Percentiles rank a stretch among this genome's conserved stretches.
Evolutionary conservation across 1,284 basidiomycete species (phyloP).

Genomic region (Earliella scabrosa): DNA sequence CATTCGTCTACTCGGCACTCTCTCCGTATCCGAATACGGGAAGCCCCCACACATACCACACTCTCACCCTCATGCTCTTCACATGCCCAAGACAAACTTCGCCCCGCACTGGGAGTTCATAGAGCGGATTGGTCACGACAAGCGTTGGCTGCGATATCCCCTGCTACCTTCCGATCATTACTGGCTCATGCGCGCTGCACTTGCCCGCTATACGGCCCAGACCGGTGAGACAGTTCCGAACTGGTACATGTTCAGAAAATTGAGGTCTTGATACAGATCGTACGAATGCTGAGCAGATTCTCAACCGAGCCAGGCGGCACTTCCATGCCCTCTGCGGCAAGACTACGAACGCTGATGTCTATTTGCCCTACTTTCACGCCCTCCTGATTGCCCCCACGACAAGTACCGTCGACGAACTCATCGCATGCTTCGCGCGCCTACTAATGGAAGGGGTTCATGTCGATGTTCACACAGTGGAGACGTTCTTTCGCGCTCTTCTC

Average conservation of each 20-base stretch:
- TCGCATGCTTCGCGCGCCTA: conserved; percentile 17
- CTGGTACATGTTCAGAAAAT: background rate
- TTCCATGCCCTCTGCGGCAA: conserved; percentile 20
- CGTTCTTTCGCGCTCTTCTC: conserved; percentile 35
- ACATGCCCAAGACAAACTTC: conserved; percentile 19
- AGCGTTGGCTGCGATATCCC: conserved; percentile 27
- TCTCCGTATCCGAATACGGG: conserved; percentile 38
- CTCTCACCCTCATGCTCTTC: conserved; percentile 30
- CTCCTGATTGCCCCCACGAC: conserved; percentile 19
- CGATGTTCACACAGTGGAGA: conserved; percentile 30
- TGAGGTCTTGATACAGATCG: background rate
- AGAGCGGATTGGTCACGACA: conserved; percentile 31
- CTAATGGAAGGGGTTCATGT: conserved; percentile 10
- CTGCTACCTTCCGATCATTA: conserved; percentile 42
- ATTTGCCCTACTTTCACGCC: conserved; percentile 30
- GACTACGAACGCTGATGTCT: conserved; percentile 23
- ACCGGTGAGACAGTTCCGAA: background rate
- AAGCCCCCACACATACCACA: conserved; percentile 22
- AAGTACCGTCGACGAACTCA: conserved; percentile 10
- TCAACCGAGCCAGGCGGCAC: conserved; percentile 28
- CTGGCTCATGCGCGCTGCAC: conserved; percentile 45
- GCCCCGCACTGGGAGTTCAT: conserved; percentile 43
- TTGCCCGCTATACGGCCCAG: conserved; percentile 24
- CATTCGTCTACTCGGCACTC: conserved; percentile 48
- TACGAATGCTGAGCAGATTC: conserved; percentile 21